Evolutionary conservation across 176 grass and related monocot genomes (phyloP).

Genomic region (Oryza australiensis): DNA sequence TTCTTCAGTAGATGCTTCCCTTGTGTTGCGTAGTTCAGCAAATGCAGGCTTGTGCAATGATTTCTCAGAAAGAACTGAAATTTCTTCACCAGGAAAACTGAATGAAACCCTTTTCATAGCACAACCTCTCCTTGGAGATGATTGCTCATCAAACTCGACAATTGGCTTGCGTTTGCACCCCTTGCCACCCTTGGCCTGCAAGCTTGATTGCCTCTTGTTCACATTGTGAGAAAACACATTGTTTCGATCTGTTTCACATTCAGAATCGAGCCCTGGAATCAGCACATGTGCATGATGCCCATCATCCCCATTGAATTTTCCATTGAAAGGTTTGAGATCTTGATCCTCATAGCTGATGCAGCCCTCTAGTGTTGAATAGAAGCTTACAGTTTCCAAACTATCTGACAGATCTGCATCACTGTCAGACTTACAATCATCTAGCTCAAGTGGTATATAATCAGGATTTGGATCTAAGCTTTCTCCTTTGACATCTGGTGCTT

Average conservation of each 20-base stretch:
- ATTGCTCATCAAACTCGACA: conserved; percentile 24
- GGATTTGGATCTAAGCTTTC: conserved; percentile 28
- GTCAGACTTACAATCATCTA: conserved; percentile 39
- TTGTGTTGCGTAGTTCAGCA: conserved; percentile 33
- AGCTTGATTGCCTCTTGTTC: conserved; percentile 38
- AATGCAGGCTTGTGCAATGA: conserved; percentile 15
- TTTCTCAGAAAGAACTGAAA: conserved; percentile 27
- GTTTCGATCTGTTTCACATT: conserved; percentile 33
- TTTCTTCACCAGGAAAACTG: conserved; percentile 31
- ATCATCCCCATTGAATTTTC: conserved; percentile 22
- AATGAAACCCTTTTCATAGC: conserved; percentile 30
- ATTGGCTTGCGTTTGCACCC: conserved; percentile 32
- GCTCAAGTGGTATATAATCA: conserved; percentile 58
- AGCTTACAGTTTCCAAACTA: conserved; percentile 21
- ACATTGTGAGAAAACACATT: conserved; percentile 27
- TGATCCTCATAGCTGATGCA: conserved; percentile 36
- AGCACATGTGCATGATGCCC: conserved; percentile 23
- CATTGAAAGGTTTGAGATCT: conserved; percentile 29
- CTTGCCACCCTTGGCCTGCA: conserved; percentile 38
- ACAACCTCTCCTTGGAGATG: conserved; percentile 15
- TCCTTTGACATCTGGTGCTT: conserved; percentile 29
- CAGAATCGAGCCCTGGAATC: conserved; percentile 30
- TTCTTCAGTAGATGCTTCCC: conserved; percentile 28
- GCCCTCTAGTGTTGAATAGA: conserved; percentile 29
- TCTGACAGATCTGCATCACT: conserved; percentile 36